Evolutionary conservation across 2,329 filamentous ascomycete species (phyloP), one percentile per base, ranked within the genome.

Genomic region (Talaromyces atroroseus): DNA sequence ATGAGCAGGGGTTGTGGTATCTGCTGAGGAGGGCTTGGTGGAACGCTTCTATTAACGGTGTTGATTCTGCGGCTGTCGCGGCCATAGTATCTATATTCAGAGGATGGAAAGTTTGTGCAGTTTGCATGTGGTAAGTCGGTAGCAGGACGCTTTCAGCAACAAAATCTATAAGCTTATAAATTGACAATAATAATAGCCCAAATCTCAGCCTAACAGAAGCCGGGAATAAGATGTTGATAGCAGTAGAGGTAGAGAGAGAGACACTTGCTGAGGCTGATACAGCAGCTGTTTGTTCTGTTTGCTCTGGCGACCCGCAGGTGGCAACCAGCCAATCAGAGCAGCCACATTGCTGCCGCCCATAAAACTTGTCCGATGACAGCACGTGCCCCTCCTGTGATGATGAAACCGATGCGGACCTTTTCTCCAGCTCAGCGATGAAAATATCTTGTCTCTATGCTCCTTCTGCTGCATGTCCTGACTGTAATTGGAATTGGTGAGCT

Each of bases 1-100:
- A 65, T n/a, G 74, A 73, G 59, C 72, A 77, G 18, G 72, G 71
- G 34, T 68, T 61, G 32, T 68, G 63, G 55, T 71, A 60, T 21
- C 74, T 63, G 50, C 70, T 66, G 14, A 61, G 51, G 44, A 74
- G 57, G 40, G 68, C 69, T 34, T 63, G 51, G 57, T 70, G 68
- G 16, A 74, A 66, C 44, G 66, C 62, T 36, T 60, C 59, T 14
- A 66, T 60, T 42, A 72, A 59, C 21, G 57, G 50, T 4, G 53
- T 54, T 49, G 53, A 16, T 32, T 18, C 16, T n/a, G 50, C 11
- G 11, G n/a, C 46, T 47, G 56, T 23, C 8, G 20, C 2, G 7
- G 40, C 20, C 20, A 44, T 44, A 3, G 40, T 44, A 29, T 7
- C 5, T 18, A 20, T 42, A 44, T 32, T 45, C 36, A 14, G 16